Base-by-base conservation (phyloP, 805 yeast species). In the Crinitomyces ghanaensis region DNA sequence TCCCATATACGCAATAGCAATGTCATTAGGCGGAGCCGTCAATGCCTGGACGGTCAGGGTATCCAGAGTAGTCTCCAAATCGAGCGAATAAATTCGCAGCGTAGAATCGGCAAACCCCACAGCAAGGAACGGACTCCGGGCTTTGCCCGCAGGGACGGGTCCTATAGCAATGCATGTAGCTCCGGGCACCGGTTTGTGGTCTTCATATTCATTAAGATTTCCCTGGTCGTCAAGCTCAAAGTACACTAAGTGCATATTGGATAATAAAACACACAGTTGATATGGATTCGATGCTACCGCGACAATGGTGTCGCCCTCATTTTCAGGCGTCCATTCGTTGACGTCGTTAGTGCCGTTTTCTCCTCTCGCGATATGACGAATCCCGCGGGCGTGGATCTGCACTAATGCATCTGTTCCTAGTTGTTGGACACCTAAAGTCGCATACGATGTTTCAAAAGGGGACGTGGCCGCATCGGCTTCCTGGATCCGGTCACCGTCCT, bases 271-370 rank as follows among this genome's bases (percentile, higher is more conserved):
- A 0, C 70, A 72, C 1, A 86, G 60, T 53, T 91, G 97, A 2
- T 68, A 64, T 16, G 65, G 60, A 12, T 84, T 82, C 2, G 77
- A 56, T 1, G 81, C 50, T 1, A 83, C 77, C n/a, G 62, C 57
- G 0, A 68, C 46, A 25, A 91, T 65, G 16, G 67, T 61, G 14
- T 75, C 70, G 2, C 91, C 93, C 30, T 7, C 30, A 0, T 77
- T 74, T 0, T 95, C 93, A 1, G 94, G 83, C 19, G 55, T 60
- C 97, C 97, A 91, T 40, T 78, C 78, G 9, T 65, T 56, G n/a
- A 57, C 50, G 27, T 56, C 51, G n/a, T 48, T 42, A 19, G 45
- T 46, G 13, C 45, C 44, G n/a, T n/a, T n/a, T n/a, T n/a, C n/a
- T n/a, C n/a, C n/a, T n/a, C n/a, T n/a, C 36, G 51, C 42, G 3